Base-by-base conservation (phyloP, 306 rosid species). In the Acacia acuminata region DNA sequence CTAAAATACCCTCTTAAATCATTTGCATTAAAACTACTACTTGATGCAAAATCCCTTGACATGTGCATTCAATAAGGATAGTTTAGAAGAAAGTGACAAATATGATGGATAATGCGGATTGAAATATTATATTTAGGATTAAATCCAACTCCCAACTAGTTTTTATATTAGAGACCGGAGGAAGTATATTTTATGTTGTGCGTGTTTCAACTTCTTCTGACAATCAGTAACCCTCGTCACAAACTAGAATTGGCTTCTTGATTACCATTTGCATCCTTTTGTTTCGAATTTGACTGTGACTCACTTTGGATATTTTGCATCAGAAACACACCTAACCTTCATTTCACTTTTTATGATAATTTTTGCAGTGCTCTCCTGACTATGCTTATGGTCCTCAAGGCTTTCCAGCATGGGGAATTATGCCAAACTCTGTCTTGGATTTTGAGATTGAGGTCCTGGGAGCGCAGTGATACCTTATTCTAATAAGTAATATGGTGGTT, bases 291-390 rank as follows among this genome's bases (percentile, higher is more conserved):
- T 14, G 69, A 25, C 27, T 63, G 19, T 27, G 20, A 27, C 38
- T 63, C 69, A 4, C 69, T 40, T 58, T 68, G 50, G 63, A 38
- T 32, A 24, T 11, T 55, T 40, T 8, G 63, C 32, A 30, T 24
- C 51, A 71, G 38, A 30, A 82, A 55, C 34, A 36, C 17, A 24
- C 6, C 32, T 69, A 8, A 77, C 76, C 53, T n/a, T 34, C 44
- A 65, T 79, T 22, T 55, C 70, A 80, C 60, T 13, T 76, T 38
- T 64, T 70, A 67, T 81, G 73, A 50, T 87, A 50, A 34, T 82
- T 85, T 80, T 81, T 81, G 85, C 98, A 93, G 97, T 95, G 99
- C 94, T 89, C 99, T 43, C 99, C 99, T 10, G 99, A 95, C 81
- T 95, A 95, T 87, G 99, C 91, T 20, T 93, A 95, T 83, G 99